A percentile compares a stretch with the other conserved stretches of the same genome.
Conservation (phyloP, 1,284 basidiomycete species). For the Ustilago hordei region DNA sequence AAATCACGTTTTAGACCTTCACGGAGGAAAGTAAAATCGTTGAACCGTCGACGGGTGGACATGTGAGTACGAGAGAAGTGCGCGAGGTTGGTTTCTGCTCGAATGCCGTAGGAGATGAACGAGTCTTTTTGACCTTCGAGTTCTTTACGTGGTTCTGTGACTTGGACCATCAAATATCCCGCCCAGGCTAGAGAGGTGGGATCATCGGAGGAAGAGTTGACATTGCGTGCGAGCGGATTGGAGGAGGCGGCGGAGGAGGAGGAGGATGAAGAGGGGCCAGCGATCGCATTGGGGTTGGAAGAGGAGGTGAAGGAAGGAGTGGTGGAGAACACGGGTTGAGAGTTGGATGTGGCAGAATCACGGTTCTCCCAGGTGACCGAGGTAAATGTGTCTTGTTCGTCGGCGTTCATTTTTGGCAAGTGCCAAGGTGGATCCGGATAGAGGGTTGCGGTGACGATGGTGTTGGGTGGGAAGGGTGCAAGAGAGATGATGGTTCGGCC, state of each 20-base stretch:
- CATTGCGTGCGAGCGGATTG: slow-evolving; percentile 22
- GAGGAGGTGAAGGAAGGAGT: slow-evolving; percentile 18
- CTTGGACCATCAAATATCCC: slow-evolving; percentile 74
- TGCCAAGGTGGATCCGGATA: background rate
- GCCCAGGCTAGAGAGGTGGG: slow-evolving; percentile 53
- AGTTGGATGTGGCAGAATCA: slow-evolving; percentile 29
- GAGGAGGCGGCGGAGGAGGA: slow-evolving; percentile 16
- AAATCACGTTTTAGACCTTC: slow-evolving; percentile 91
- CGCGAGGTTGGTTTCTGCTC: slow-evolving; percentile 85
- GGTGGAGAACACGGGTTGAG: slow-evolving; percentile 38
- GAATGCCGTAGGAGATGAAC: slow-evolving; percentile 93
- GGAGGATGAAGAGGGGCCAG: slow-evolving; percentile 26
- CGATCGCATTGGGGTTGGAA: slow-evolving; percentile 23
- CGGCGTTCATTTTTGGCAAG: slow-evolving; percentile 38
- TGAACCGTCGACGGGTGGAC: slow-evolving; percentile 86
- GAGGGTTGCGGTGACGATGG: background rate
- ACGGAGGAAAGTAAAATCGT: slow-evolving; percentile 94
- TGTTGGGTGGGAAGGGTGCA: background rate
- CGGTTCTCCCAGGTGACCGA: slow-evolving; percentile 64
- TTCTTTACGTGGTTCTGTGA: slow-evolving; percentile 94
- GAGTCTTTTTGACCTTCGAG: slow-evolving; percentile 89
- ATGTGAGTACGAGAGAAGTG: slow-evolving; percentile 77
- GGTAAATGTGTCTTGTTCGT: slow-evolving; percentile 64
- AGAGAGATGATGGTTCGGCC: background rate
- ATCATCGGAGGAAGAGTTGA: slow-evolving; percentile 27